Conservation (phyloP, 805 yeast genomes). For the Candida xiaguanensis region DNA sequence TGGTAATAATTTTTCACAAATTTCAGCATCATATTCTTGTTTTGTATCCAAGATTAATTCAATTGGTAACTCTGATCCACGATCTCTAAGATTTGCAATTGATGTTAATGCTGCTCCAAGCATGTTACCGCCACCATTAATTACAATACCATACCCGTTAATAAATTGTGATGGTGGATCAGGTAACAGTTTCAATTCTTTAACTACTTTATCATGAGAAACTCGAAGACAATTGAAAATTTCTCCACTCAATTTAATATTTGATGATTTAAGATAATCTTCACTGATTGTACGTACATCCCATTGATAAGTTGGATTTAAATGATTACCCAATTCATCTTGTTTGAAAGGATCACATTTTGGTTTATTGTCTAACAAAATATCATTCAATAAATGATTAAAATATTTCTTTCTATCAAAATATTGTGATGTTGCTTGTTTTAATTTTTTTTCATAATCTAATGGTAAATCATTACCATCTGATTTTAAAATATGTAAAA, state of each 20-base stretch:
- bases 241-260: conserved; percentile 13
- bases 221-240: conserved; percentile 19
- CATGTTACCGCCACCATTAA: conserved; percentile 26
- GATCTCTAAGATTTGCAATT: conserved; percentile 27
- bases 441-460: background rate
- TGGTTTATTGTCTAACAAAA: conserved; percentile 11
- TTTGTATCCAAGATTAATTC: conserved; percentile 28
- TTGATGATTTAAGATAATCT: conserved; percentile 7
- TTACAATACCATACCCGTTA: conserved; percentile 33
- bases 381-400: conserved; percentile 9
- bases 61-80: conserved; percentile 31
- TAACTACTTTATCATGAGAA: conserved; percentile 25
- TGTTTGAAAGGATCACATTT: conserved; percentile 11
- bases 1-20: conserved; percentile 25
- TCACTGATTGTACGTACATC: conserved; percentile 9
- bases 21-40: conserved; percentile 20
- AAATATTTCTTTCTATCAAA: conserved; percentile 10
- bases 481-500: conserved; percentile 6
- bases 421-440: background rate
- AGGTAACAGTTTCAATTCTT: conserved; percentile 20
- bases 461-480: background rate
- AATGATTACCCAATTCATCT: conserved; percentile 13
- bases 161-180: conserved; percentile 23
- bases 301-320: conserved; percentile 11
- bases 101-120: conserved; percentile 27